Evolutionary conservation across 192 early-diverging fungal species (phyloP), one percentile per base, ranked within the genome.

Genomic region (Coemansia pectinata): DNA sequence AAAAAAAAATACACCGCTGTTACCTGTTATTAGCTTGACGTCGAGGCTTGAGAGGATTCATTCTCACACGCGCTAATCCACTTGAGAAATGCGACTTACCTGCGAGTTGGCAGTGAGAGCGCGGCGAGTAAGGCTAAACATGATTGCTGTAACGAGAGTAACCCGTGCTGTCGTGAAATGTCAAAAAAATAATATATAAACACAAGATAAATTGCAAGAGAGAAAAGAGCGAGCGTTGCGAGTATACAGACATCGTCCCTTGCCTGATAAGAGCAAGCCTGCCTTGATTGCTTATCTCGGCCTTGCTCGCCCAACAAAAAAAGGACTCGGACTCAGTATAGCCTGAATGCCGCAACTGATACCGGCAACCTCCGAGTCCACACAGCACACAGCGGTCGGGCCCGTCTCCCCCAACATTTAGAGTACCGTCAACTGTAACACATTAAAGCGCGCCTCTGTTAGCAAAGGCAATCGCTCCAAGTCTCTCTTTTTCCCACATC

Each of bases 101-200:
- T 79, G 71, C n/a, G 71, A 48, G 21, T 42, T 58, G 42, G 67
- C 41, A 39, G 67, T 62, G 31, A 61, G 17, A 4, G 74, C 64
- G n/a, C 78, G 73, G 31, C 78, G 78, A 52, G 73, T 63, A 55
- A 76, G 63, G 48, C 52, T 81, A 39, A 81, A 76, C 78, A 81
- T 81, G 29, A 45, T 75, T 36, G 38, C 39, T 50, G 38, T 19
- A 10, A 17, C 29, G 23, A 29, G 23, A 23, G 48, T 23, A 23
- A 7, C 48, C 7, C 21, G 48, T 25, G 48, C 48, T 50, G 23
- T 55, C 52, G 52, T 27, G 25, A 36, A 50, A 40, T 63, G 6
- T 53, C 40, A 50, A 62, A 31, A 55, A 29, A 44, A n/a, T 52
- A 53, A 44, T 65, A 61, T 21, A 64, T 59, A 41, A 31, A 42